phyloP scores from a whole-genome alignment of 2,329 filamentous ascomycete species.

The Triangularia verruculosa region DNA sequence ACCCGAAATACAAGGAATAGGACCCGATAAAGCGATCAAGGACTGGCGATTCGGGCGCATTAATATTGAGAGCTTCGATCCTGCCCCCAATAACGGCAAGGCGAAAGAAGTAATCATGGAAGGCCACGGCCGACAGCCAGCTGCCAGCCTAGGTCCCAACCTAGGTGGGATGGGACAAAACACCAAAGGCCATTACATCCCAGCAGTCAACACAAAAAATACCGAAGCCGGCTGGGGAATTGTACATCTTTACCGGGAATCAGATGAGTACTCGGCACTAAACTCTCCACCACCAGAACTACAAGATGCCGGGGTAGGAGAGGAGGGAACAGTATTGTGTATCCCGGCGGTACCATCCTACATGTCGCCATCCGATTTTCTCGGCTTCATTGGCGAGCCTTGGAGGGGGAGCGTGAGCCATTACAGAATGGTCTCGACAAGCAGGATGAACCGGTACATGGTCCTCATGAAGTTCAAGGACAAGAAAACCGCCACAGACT shows the following conservation, averaged over 20 bases:
- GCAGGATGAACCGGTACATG: slow-evolving; percentile 85
- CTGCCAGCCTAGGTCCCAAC: slow-evolving; percentile 48
- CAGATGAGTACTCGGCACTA: slow-evolving; percentile 56
- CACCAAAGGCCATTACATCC: slow-evolving; percentile 77
- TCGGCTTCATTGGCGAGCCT: slow-evolving; percentile 86
- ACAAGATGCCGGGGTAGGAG: slow-evolving; percentile 27
- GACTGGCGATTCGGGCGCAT: slow-evolving; percentile 86
- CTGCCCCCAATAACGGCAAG: slow-evolving; percentile 34
- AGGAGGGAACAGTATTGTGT: slow-evolving; percentile 71
- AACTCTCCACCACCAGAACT: background rate
- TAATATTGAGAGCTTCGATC: slow-evolving; percentile 74
- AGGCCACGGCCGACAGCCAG: slow-evolving; percentile 28
- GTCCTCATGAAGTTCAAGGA: slow-evolving; percentile 92
- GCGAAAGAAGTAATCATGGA: slow-evolving; percentile 32
- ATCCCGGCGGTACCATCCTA: slow-evolving; percentile 94
- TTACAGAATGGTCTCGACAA: slow-evolving; percentile 91
- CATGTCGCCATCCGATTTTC: slow-evolving; percentile 83
- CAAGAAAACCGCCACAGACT: slow-evolving; percentile 68
- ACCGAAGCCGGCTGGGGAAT: slow-evolving; percentile 88
- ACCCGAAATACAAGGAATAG: slow-evolving; percentile 40
- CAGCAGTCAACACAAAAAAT: slow-evolving; percentile 61
- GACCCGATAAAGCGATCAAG: slow-evolving; percentile 47
- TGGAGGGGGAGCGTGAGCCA: slow-evolving; percentile 86
- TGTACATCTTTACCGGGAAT: slow-evolving; percentile 89
- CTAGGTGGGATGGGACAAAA: slow-evolving; percentile 63